These are phyloP conservation scores for Cadophora sp. DNA, from an alignment of 2,329 filamentous ascomycete genomes.

Conservation along the genomic window DNA sequence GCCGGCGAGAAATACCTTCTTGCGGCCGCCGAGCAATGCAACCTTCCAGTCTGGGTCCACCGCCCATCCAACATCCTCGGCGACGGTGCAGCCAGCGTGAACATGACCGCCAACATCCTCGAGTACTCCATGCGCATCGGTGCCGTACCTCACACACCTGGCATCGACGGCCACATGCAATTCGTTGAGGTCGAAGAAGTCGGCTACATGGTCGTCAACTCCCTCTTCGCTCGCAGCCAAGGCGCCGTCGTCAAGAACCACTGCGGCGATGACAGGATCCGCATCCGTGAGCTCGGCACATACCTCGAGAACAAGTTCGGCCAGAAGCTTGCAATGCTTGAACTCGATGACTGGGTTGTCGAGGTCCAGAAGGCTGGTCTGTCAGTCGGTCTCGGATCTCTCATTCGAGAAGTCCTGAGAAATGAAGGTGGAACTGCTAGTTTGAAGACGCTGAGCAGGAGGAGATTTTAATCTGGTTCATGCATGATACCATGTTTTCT, in stretches of 20 bases:
- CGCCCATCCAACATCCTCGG: slow-evolving; percentile 29
- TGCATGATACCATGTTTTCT: slow-evolving; percentile 3
- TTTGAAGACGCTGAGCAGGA: slow-evolving; percentile 25
- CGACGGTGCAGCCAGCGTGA: slow-evolving; percentile 23
- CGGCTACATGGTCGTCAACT: slow-evolving; percentile 27
- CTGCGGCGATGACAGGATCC: slow-evolving; percentile 25
- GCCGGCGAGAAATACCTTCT: slow-evolving; percentile 46
- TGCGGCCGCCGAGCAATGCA: slow-evolving; percentile 24
- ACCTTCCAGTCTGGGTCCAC: slow-evolving; percentile 30
- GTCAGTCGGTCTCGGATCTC: slow-evolving; percentile 21
- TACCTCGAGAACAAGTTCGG: slow-evolving; percentile 27
- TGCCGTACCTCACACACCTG: slow-evolving; percentile 24
- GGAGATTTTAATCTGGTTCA: slow-evolving; percentile 12
- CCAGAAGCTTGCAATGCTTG: slow-evolving; percentile 17
- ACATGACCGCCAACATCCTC: slow-evolving; percentile 31
- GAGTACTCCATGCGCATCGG: slow-evolving; percentile 27
- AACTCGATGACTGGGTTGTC: slow-evolving; percentile 26
- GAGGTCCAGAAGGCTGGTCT: slow-evolving; percentile 23
- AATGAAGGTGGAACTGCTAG: slow-evolving; percentile 26
- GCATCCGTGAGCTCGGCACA: slow-evolving; percentile 22
- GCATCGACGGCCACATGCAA: slow-evolving; percentile 27
- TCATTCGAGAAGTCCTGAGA: slow-evolving; percentile 25
- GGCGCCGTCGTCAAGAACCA: slow-evolving; percentile 27
- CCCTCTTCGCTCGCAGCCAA: slow-evolving; percentile 23
- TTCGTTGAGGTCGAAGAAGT: slow-evolving; percentile 29